phyloP scores from a whole-genome alignment of 768 basidiomycete genomes.

The Phaffia tasmanica region DNA sequence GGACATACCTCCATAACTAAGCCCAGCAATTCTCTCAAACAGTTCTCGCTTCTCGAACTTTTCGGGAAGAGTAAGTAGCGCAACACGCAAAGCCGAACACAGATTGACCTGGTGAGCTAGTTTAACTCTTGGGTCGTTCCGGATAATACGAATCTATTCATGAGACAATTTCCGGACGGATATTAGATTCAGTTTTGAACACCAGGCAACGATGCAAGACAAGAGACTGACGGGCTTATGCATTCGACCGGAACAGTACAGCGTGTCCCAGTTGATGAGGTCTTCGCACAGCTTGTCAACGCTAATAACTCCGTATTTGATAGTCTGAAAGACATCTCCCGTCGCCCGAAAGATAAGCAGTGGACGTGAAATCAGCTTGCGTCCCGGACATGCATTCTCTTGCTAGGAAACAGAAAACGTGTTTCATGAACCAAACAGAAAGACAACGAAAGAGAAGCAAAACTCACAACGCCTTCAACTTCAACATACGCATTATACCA shows the following conservation, averaged over 20 bases:
- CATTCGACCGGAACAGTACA: conserved; percentile 91
- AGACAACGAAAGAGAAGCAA: background rate
- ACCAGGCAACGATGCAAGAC: background rate
- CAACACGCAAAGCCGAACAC: conserved; percentile 75
- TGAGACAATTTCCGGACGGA: background rate
- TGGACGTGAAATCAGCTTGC: background rate
- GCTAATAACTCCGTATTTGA: conserved; percentile 95
- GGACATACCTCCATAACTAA: conserved; percentile 53
- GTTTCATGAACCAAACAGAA: background rate
- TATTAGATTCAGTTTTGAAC: background rate
- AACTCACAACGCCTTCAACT: conserved; percentile 67
- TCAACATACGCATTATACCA: conserved; percentile 94
- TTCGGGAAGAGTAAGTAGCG: conserved; percentile 73
- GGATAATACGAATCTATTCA: conserved; percentile 59
- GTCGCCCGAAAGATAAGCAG: background rate
- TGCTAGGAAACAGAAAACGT: background rate
- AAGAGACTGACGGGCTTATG: conserved; percentile 64
- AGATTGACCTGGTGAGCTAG: conserved; percentile 90
- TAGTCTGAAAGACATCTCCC: conserved; percentile 46
- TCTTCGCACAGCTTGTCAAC: conserved; percentile 81
- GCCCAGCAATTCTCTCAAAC: conserved; percentile 71
- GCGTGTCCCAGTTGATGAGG: conserved; percentile 78
- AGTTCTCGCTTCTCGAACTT: conserved; percentile 69
- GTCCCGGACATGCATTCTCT: background rate
- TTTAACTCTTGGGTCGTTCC: conserved; percentile 81